Percentiles rank a stretch among this genome's conserved stretches.
Evolutionary conservation across 176 grass and related monocot genomes (phyloP).

Genomic region (Pharus latifolius): DNA sequence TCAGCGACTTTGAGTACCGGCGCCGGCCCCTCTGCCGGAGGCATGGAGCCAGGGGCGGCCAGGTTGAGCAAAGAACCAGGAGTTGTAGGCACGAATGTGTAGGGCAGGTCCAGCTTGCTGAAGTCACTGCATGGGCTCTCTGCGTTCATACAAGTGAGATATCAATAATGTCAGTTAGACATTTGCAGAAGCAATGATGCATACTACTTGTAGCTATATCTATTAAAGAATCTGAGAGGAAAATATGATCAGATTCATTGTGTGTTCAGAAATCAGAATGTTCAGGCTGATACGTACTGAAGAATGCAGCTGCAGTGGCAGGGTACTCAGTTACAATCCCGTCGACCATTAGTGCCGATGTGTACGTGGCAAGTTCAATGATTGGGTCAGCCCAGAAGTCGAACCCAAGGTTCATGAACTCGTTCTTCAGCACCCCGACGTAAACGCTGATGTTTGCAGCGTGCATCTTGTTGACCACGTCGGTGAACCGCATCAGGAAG

Average conservation of each 20-base stretch:
- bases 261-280: neutral
- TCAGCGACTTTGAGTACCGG: constrained; percentile 60
- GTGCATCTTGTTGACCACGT: no score
- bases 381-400: constrained; percentile 80
- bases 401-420: constrained; percentile 69
- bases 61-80: constrained; percentile 45
- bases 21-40: constrained; percentile 55
- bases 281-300: constrained; percentile 67
- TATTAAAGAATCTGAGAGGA: no score
- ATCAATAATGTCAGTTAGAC: neutral
- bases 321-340: constrained; percentile 76
- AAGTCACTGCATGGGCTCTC: constrained; percentile 70
- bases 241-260: no score
- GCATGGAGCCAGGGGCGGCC: constrained; percentile 32
- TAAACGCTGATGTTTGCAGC: no score
- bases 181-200: neutral
- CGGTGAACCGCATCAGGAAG: constrained; percentile 69
- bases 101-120: constrained; percentile 45
- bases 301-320: constrained; percentile 56
- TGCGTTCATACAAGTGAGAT: constrained; percentile 21
- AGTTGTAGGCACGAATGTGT: constrained; percentile 44
- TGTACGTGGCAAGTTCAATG: constrained; percentile 57
- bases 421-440: constrained; percentile 82
- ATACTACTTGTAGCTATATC: no score
- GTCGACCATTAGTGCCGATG: constrained; percentile 24